Conservation (phyloP, 495 filamentous ascomycete genomes). For the Daldinia concentrica region DNA sequence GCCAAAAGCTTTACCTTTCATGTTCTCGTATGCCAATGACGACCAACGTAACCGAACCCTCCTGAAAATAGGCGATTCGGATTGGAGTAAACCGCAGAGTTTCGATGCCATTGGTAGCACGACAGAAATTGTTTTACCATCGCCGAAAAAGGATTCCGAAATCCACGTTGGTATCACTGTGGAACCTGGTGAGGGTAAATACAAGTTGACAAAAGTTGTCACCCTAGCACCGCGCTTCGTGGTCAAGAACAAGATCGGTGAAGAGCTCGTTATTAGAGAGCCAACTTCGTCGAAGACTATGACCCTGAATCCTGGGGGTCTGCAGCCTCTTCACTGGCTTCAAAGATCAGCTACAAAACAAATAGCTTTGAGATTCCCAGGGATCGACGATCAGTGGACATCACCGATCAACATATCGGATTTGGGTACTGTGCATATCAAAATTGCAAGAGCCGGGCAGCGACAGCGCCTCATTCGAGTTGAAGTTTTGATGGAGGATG, state of each 20-base stretch:
- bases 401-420: slow-evolving; percentile 97
- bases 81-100: slow-evolving; percentile 96
- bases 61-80: slow-evolving; percentile 84
- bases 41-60: slow-evolving; percentile 89
- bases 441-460: slow-evolving; percentile 88
- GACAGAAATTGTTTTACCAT: slow-evolving; percentile 82
- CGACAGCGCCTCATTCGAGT: slow-evolving; percentile 87
- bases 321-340: slow-evolving; percentile 87
- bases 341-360: slow-evolving; percentile 83
- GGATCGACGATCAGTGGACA: slow-evolving; percentile 97
- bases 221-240: slow-evolving; percentile 94
- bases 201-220: slow-evolving; percentile 94
- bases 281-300: slow-evolving; percentile 84
- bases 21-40: slow-evolving; percentile 91
- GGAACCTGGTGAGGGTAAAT: slow-evolving; percentile 92
- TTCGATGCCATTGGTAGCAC: slow-evolving; percentile 98
- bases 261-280: slow-evolving; percentile 89
- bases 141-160: slow-evolving; percentile 73
- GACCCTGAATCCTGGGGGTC: slow-evolving; percentile 74
- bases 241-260: slow-evolving; percentile 88
- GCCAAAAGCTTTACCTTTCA: slow-evolving; percentile 83
- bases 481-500: slow-evolving; percentile 88
- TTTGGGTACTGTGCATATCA: slow-evolving; percentile 88
- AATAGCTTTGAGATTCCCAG: slow-evolving; percentile 90
- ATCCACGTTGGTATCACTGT: slow-evolving; percentile 91